Percentiles rank a stretch among this genome's conserved stretches.
phyloP scores from a whole-genome alignment of 139 green algal genomes.

The Closterium sp. region DNA sequence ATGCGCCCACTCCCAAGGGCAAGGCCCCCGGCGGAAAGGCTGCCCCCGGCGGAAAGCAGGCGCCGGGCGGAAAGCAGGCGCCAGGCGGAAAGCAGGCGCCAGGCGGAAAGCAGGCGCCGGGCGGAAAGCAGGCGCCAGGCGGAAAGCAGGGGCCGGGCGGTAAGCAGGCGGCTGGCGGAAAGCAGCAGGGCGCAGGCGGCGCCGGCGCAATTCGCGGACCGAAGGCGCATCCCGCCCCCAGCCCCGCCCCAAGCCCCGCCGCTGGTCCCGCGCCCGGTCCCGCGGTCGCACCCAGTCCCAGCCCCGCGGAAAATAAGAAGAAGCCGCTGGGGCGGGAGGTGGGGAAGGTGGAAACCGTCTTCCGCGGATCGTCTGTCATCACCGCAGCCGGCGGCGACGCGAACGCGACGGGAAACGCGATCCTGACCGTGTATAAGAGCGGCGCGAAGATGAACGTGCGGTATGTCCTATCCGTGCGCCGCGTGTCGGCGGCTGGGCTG shows the following conservation, averaged over 20 bases:
- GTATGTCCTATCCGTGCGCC: not conserved
- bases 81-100: too few relatives aligned
- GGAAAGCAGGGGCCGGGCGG: not conserved
- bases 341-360: not conserved
- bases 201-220: not conserved
- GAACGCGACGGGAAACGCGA: not conserved
- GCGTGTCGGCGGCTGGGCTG: not conserved
- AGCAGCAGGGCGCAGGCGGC: not conserved
- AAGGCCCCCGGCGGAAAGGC: not conserved
- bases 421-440: not conserved
- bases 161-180: too few relatives aligned
- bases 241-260: too few relatives aligned
- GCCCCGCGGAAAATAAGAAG: not conserved
- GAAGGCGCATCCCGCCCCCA: not conserved
- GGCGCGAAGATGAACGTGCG: not conserved
- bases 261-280: too few relatives aligned
- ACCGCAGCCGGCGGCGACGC: not conserved
- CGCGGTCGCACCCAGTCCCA: too few relatives aligned
- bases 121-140: not conserved
- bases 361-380: not conserved
- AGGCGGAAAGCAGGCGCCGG: not conserved
- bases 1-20: not conserved
- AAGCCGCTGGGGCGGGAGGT: not conserved
- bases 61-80: not conserved
- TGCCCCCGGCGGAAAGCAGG: not conserved